A percentile compares a stretch with the other conserved stretches of the same genome.
phyloP scores from a whole-genome alignment of 305 asterid genomes.

The Rubia tinctorum region DNA sequence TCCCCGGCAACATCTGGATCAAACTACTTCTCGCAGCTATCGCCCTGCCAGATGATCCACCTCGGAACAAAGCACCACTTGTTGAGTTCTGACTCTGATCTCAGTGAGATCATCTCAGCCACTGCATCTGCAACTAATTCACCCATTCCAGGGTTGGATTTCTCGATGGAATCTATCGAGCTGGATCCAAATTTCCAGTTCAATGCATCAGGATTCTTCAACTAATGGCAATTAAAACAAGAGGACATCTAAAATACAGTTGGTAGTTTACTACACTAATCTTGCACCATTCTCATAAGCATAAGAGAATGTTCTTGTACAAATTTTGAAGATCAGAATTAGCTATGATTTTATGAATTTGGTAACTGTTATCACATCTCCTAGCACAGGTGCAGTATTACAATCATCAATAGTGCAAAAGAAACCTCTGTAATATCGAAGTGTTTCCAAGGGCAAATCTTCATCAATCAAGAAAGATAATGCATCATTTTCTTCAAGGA shows the following conservation, averaged over 20 bases:
- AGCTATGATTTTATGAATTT: neutral
- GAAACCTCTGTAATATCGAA: neutral
- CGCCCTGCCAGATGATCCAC: conserved; percentile 35
- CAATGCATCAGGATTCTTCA: conserved; percentile 46
- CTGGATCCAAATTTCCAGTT: conserved; percentile 61
- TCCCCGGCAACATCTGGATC: conserved; percentile 75
- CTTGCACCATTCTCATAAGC: neutral
- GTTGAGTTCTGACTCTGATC: conserved; percentile 47
- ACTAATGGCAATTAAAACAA: conserved; percentile 22
- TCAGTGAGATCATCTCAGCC: conserved; percentile 53
- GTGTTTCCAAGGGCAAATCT: neutral
- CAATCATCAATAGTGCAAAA: neutral
- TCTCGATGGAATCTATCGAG: conserved; percentile 44
- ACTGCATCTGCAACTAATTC: conserved; percentile 71
- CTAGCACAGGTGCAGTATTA: neutral
- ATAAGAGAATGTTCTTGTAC: conserved; percentile 6
- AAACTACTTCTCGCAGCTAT: conserved; percentile 45
- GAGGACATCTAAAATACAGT: neutral
- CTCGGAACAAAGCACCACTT: conserved; percentile 29
- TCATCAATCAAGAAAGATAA: neutral
- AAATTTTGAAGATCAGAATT: conserved; percentile 9
- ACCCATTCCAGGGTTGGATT: conserved; percentile 64
- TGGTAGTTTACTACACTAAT: neutral
- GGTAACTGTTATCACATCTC: neutral
- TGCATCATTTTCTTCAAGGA: neutral